phyloP scores from a whole-genome alignment of 192 early-diverging fungal species.

The Coemansia erecta region DNA sequence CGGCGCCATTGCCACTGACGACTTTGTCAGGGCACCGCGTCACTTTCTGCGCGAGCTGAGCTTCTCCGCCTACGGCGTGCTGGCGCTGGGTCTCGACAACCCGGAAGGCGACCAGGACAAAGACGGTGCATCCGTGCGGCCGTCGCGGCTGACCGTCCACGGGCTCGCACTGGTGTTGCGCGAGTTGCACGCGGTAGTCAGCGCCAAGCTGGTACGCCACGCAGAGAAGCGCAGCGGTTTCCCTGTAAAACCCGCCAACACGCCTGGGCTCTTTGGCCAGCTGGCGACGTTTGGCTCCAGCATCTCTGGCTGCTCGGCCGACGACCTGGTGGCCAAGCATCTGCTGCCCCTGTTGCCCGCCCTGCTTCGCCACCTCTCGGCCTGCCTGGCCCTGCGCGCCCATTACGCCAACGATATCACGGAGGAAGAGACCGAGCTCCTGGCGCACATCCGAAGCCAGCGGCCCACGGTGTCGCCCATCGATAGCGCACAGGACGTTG shows the following conservation, averaged over 20 bases:
- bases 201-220: conserved; percentile 32
- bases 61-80: conserved; percentile 35
- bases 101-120: neutral
- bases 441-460: neutral
- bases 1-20: conserved; percentile 5
- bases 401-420: conserved; percentile 25
- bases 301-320: conserved; percentile 25
- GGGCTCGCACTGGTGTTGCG: conserved; percentile 17
- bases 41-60: conserved; percentile 42
- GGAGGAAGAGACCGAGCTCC: neutral
- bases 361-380: conserved; percentile 27
- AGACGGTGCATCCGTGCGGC: neutral
- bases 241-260: conserved; percentile 11
- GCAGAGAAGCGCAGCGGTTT: conserved; percentile 14
- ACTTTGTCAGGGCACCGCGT: conserved; percentile 17
- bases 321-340: conserved; percentile 11
- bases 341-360: conserved; percentile 44
- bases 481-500: conserved; percentile 15
- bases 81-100: conserved; percentile 14
- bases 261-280: too few species aligned
- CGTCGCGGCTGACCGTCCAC: neutral
- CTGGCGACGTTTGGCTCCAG: conserved; percentile 47
- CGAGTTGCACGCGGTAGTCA: conserved; percentile 24
- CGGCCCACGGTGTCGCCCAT: conserved; percentile 5
- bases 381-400: conserved; percentile 26